Conservation (phyloP, 2,329 filamentous ascomycete species). For the Nigrospora oryzae region DNA sequence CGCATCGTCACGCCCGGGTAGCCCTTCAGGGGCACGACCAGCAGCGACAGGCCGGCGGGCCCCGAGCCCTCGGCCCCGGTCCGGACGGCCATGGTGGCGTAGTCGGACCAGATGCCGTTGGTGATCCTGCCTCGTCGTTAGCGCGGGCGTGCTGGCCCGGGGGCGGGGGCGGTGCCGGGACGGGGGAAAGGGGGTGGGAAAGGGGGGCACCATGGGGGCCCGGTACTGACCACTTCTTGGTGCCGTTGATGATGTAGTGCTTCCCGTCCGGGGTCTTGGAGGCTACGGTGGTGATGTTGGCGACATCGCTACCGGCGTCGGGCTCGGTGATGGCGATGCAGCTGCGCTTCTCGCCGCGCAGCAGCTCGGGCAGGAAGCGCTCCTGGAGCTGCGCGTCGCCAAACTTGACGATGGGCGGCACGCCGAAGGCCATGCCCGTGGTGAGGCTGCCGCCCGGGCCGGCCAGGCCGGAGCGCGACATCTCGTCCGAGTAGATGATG, state of each 20-base stretch:
- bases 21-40: conserved; percentile 63
- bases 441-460: conserved; percentile 60
- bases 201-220: too few species aligned
- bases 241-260: conserved; percentile 64
- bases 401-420: conserved; percentile 65
- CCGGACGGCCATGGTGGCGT: conserved; percentile 62
- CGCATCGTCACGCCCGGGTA: conserved; percentile 61
- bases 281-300: conserved; percentile 63
- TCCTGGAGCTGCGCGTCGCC: conserved; percentile 54
- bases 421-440: conserved; percentile 63
- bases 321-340: conserved; percentile 79
- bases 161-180: too few species aligned
- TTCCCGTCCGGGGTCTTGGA: conserved; percentile 53
- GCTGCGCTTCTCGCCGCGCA: conserved; percentile 55
- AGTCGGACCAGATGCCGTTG: conserved; percentile 63
- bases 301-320: conserved; percentile 64
- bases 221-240: conserved; percentile 57
- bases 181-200: too few species aligned
- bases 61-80: conserved; percentile 54
- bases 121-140: conserved; percentile 42
- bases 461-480: conserved; percentile 54
- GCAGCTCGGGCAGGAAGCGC: conserved; percentile 57
- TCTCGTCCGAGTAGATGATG: conserved; percentile 64
- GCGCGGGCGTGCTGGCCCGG: not conserved
- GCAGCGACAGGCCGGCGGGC: conserved; percentile 52